Evolutionary conservation across 1,284 basidiomycete species (phyloP), one percentile per base, ranked within the genome.

Genomic region (Papiliotrema fonsecae): DNA sequence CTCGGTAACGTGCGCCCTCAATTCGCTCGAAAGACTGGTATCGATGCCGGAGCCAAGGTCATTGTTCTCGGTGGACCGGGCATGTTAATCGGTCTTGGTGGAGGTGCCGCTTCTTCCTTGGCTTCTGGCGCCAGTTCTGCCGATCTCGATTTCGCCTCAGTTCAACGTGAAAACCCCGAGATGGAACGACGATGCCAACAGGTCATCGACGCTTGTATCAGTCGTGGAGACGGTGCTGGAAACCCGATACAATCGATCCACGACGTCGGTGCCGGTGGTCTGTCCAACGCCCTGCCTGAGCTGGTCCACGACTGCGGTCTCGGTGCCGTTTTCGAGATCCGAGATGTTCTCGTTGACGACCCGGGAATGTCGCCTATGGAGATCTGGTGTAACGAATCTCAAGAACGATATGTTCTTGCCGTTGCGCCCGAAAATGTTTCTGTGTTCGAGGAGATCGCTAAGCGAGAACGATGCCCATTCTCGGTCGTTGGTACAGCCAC

Each of bases 351-450:
- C 24, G 82, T 97, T 39, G 94, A 91, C 32, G 96, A 98, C 72
- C 79, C 82, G 27, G 85, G 86, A 40, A 91, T 99, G 89, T 93
- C 88, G 9, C 96, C 94, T 0, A 97, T 98, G 92, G 94, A 97
- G 76, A 97, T 98, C 54, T 99, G 94, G 94, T 98, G 96, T 74
- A 99, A 99, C 74, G 96, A 99, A 76, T 88, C 85, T 57, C 94
- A 99, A 76, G 94, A 99, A 69, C 85, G 96, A 38, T 98, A 98
- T 68, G 96, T 98, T 28, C 80, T 98, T 27, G 96, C 91, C 16
- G 81, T 96, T 52, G 79, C 80, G 1, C 80, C 82, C 3, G 79
- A 82, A 16, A 71, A 77, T 16, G 63, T 78, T 24, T 58, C 64
- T 4, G 58, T 62, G 9, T 97, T 99, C 73, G 82, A 84, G 66